phyloP scores from a whole-genome alignment of 2,329 filamentous ascomycete genomes.

The Botrytis hyacinthi region DNA sequence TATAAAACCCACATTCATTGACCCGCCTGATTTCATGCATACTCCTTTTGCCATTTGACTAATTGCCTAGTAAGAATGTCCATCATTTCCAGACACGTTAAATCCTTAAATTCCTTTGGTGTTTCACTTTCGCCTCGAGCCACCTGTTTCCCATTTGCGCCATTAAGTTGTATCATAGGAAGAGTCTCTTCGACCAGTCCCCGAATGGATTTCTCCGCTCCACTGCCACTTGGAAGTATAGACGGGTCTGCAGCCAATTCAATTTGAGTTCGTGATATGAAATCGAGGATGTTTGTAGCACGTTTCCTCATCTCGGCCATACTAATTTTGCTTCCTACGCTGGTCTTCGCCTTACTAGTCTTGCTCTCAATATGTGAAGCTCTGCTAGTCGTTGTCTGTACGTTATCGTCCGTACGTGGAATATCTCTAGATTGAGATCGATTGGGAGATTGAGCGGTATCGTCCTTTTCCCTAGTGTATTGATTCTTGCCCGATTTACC shows the following conservation, averaged over 20 bases:
- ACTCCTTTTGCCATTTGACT: conserved; percentile 41
- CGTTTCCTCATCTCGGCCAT: conserved; percentile 87
- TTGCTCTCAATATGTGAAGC: conserved; percentile 41
- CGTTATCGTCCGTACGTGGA: conserved; percentile 46
- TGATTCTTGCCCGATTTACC: conserved; percentile 73
- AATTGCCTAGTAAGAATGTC: conserved; percentile 43
- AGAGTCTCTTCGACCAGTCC: conserved; percentile 37
- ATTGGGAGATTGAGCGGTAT: conserved; percentile 53
- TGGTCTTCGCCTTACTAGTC: conserved; percentile 37
- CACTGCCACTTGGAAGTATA: conserved; percentile 43
- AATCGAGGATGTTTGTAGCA: conserved; percentile 81
- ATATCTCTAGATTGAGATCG: conserved; percentile 50
- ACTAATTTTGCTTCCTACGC: conserved; percentile 61
- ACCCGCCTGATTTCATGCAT: conserved; percentile 27
- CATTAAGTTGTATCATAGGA: conserved; percentile 41
- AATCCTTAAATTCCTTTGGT: conserved; percentile 64
- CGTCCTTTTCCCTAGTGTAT: conserved; percentile 74
- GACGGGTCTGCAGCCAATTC: conserved; percentile 70
- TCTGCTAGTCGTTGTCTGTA: conserved; percentile 45
- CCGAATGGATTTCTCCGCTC: conserved; percentile 37
- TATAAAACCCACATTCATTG: background rate
- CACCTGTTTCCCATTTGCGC: conserved; percentile 40
- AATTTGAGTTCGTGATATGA: conserved; percentile 83
- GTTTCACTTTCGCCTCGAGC: conserved; percentile 28
- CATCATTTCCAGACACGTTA: conserved; percentile 51